Conservation (phyloP, 371 early-diverging fungal genomes). For the Mortierella sp. region DNA sequence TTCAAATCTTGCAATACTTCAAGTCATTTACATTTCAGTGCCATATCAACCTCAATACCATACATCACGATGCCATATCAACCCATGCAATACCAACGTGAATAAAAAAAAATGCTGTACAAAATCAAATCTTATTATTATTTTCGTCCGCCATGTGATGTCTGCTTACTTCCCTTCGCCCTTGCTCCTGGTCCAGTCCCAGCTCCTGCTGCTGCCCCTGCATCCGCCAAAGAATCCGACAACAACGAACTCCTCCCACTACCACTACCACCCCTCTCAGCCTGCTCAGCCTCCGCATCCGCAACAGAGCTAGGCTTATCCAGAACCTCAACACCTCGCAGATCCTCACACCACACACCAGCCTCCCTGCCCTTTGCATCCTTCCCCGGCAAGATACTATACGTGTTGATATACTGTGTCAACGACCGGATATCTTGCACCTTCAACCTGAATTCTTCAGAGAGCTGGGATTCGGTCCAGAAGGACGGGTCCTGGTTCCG, state of each 20-base stretch:
- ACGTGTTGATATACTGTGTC: conserved; percentile 54
- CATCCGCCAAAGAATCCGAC: neutral
- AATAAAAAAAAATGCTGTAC: neutral
- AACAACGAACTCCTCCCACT: neutral
- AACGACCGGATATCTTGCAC: conserved; percentile 28
- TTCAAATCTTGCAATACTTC: neutral
- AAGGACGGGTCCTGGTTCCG: conserved; percentile 49
- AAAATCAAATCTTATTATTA: neutral
- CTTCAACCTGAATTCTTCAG: conserved; percentile 31
- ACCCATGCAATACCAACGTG: neutral
- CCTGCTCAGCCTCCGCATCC: conserved; percentile 21
- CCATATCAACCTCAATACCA: neutral
- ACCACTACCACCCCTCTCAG: neutral
- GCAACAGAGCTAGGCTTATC: conserved; percentile 41
- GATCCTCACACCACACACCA: conserved; percentile 57
- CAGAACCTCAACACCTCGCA: conserved; percentile 37
- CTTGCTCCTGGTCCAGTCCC: neutral
- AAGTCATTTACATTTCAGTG: neutral
- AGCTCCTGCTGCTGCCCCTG: too few species aligned
- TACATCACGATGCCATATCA: neutral
- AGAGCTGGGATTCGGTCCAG: conserved; percentile 38
- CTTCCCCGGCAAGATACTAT: conserved; percentile 51
- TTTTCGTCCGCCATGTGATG: conserved; percentile 1
- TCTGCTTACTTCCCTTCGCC: neutral
- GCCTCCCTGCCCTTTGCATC: conserved; percentile 51